Percentiles rank a stretch among this genome's conserved stretches.
phyloP scores from a whole-genome alignment of 2,329 filamentous ascomycete species.

The Dactylellina sp. region DNA sequence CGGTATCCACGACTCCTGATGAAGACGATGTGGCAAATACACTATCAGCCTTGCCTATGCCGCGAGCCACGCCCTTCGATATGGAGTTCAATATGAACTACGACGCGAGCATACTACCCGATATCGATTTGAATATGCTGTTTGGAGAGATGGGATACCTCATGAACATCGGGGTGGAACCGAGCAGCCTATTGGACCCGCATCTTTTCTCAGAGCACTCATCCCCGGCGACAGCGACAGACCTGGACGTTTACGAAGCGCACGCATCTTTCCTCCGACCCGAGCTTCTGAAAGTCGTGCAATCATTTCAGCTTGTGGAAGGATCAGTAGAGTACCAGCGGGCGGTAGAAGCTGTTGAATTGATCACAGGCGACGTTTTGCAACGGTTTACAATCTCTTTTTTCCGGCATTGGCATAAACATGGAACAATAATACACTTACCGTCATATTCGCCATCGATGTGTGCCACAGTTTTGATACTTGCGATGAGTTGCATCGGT shows the following conservation, averaged over 20 bases:
- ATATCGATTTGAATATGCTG: constrained; percentile 44
- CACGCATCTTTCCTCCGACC: constrained; percentile 37
- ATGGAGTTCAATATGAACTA: constrained; percentile 48
- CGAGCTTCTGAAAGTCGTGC: constrained; percentile 38
- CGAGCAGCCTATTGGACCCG: constrained; percentile 39
- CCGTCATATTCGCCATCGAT: constrained; percentile 43
- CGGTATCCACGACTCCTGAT: constrained; percentile 33
- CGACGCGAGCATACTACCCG: constrained; percentile 40
- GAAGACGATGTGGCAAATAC: constrained; percentile 28
- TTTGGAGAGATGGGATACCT: constrained; percentile 51
- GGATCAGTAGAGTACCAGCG: constrained; percentile 30
- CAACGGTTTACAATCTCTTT: constrained; percentile 46
- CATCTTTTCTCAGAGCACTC: constrained; percentile 41
- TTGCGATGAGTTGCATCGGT: constrained; percentile 51
- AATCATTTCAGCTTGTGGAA: constrained; percentile 35
- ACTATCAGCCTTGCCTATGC: constrained; percentile 14
- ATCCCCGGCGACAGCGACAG: constrained; percentile 38
- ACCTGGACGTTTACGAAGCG: constrained; percentile 42
- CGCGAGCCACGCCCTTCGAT: constrained; percentile 19
- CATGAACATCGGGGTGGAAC: constrained; percentile 47
- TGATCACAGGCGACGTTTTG: constrained; percentile 40
- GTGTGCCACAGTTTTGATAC: constrained; percentile 41
- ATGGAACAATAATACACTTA: constrained; percentile 45
- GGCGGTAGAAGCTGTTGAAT: constrained; percentile 28
- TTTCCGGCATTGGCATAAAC: constrained; percentile 51